phyloP scores from a whole-genome alignment of 768 basidiomycete genomes.

The Lentinula boryana region DNA sequence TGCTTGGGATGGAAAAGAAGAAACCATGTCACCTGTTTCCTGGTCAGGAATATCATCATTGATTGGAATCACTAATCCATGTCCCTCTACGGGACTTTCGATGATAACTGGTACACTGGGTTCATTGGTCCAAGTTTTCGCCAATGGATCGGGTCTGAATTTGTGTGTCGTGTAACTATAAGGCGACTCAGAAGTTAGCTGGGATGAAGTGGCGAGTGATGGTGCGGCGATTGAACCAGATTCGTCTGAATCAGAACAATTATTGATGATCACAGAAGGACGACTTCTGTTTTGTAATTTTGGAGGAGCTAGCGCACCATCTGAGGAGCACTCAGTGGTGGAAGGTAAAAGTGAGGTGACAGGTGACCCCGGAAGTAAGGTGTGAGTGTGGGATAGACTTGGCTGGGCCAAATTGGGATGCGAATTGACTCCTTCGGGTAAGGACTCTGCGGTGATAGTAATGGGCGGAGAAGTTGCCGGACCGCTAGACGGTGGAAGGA shows the following conservation, averaged over 20 bases:
- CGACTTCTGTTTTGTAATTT: slow-evolving; percentile 1
- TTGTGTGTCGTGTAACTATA: slow-evolving; percentile 12
- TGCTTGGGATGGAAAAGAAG: not conserved
- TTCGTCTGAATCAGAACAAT: slow-evolving; percentile 10
- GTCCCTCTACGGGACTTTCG: slow-evolving; percentile 31
- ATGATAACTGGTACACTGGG: slow-evolving; percentile 17
- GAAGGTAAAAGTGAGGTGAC: slow-evolving; percentile 3
- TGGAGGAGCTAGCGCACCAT: not conserved
- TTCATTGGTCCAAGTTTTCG: slow-evolving; percentile 12
- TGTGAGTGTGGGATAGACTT: not conserved
- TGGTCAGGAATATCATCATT: slow-evolving; percentile 8
- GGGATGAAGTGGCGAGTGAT: slow-evolving; percentile 23
- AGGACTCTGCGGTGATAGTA: no score
- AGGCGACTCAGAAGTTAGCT: slow-evolving; percentile 14
- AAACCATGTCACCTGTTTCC: slow-evolving; percentile 4
- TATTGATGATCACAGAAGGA: not conserved
- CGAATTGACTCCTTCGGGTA: not conserved
- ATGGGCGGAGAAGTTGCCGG: not conserved
- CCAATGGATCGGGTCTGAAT: slow-evolving; percentile 13
- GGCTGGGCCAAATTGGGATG: not conserved
- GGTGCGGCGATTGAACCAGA: slow-evolving; percentile 21
- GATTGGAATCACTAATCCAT: slow-evolving; percentile 8
- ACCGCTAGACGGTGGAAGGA: no score
- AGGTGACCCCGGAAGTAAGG: not conserved
- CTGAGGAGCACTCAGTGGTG: not conserved